phyloP scores from a whole-genome alignment of 2,329 filamentous ascomycete species.

The Allantophomopsis lycopodina region DNA sequence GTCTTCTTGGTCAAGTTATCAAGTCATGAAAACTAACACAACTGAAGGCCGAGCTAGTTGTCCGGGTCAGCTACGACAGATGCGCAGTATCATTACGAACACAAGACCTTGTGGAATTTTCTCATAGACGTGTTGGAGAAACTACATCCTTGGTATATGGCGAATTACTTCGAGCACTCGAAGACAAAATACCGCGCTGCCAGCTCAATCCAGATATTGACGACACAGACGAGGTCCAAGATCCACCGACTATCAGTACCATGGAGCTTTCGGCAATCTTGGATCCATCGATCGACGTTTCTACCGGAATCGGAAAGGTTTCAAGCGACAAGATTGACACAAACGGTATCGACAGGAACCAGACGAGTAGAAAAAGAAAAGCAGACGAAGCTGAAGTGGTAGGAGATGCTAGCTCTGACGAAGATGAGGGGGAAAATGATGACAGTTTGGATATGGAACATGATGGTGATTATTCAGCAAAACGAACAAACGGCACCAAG shows the following conservation, averaged over 20 bases:
- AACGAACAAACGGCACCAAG: slow-evolving; percentile 18
- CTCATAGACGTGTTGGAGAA: slow-evolving; percentile 54
- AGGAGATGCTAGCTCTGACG: slow-evolving; percentile 6
- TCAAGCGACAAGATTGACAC: slow-evolving; percentile 30
- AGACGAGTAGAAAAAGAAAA: slow-evolving; percentile 14
- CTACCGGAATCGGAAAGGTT: slow-evolving; percentile 41
- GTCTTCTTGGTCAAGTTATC: slow-evolving; percentile 12
- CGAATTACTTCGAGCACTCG: slow-evolving; percentile 56
- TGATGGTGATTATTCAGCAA: slow-evolving; percentile 1
- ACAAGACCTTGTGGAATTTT: slow-evolving; percentile 60
- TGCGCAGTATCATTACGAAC: slow-evolving; percentile 74
- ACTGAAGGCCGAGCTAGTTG: slow-evolving; percentile 51
- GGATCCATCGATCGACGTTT: slow-evolving; percentile 35
- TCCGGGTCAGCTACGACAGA: slow-evolving; percentile 77
- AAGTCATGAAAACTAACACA: slow-evolving; percentile 11
- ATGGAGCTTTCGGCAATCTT: slow-evolving; percentile 41
- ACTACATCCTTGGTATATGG: slow-evolving; percentile 69
- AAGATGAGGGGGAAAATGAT: slow-evolving; percentile 6
- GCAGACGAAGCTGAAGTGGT: slow-evolving; percentile 9
- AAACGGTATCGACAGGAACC: slow-evolving; percentile 33
- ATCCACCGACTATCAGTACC: slow-evolving; percentile 31
- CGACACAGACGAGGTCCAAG: slow-evolving; percentile 19
- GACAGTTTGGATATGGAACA: neutral
- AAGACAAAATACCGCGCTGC: slow-evolving; percentile 55
- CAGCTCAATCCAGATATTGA: slow-evolving; percentile 40